These are phyloP conservation scores for Xylaria sp. DNA, from an alignment of 2,329 filamentous ascomycete genomes.

Conservation along the genomic window DNA sequence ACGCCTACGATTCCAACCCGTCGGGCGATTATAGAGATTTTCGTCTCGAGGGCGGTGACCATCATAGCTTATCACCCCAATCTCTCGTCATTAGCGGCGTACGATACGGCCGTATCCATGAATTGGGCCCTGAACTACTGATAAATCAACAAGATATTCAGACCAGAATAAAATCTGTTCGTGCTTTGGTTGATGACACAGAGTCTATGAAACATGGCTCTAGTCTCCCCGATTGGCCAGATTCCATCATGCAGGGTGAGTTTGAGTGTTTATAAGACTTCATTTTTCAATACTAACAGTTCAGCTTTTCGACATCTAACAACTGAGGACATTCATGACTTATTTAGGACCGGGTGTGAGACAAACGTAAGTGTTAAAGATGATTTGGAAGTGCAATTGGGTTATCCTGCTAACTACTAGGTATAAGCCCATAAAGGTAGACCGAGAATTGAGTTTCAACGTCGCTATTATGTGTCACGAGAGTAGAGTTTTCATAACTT, in stretches of 20 bases:
- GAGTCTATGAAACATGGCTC: neutral
- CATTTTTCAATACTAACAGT: neutral
- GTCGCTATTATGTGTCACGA: neutral
- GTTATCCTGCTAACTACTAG: neutral
- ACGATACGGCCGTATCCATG: neutral
- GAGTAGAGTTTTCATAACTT: conserved; percentile 7
- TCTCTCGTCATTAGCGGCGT: neutral
- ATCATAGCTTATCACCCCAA: no score
- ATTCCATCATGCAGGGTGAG: conserved; percentile 1
- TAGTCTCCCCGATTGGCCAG: neutral
- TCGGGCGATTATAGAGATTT: neutral
- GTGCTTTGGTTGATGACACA: neutral
- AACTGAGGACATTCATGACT: neutral
- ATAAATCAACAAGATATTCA: neutral
- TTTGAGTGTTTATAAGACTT: neutral
- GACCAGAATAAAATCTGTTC: neutral
- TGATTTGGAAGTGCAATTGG: neutral
- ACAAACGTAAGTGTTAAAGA: neutral
- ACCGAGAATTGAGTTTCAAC: neutral
- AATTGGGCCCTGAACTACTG: neutral
- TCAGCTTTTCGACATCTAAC: neutral
- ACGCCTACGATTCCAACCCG: neutral
- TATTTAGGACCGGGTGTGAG: neutral
- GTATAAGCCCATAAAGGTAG: neutral
- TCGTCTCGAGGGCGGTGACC: neutral